Evolutionary conservation across 352 stramenopile species (phyloP), one percentile per base, ranked within the genome.

Genomic region (Phytophthora sp.): DNA sequence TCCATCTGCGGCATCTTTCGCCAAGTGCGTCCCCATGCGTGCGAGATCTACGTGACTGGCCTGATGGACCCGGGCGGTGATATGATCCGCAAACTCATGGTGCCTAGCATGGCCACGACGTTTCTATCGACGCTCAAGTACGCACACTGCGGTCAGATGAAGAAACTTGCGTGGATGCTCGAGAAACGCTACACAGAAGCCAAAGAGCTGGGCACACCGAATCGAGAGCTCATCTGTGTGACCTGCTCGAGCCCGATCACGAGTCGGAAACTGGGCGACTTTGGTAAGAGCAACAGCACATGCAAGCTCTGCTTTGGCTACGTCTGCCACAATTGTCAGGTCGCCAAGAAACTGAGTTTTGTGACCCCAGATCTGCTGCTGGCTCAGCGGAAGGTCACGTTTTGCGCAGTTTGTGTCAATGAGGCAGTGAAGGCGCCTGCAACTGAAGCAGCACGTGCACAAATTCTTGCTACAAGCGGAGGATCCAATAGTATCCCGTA

Each of bases 1-100:
- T 80, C 77, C n/a, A 68, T 77, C 35, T 86, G 72, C 42, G 57
- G 63, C 7, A 53, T 86, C 33, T 79, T 80, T 20, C 62, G 66
- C 0, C 71, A 85, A 63, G 63, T 65, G 1, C 55, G 68, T 1
- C 21, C 57, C 1, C 67, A 77, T 9, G 55, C 57, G 1, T 70
- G 76, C 35, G 74, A 85, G 36, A 69, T 80, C 16, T 82, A 72
- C 42, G 66, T 74, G 16, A 74, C 66, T 15, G 72, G 63, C 5
- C 36, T 77, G n/a, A 69, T 78, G 42, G 74, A 80, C 23, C 61
- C 54, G 6, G 57, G 63, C 49, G 74, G 74, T 58, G 67, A 82
- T 35, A 67, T 82, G 55, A 71, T 74, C 49, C 62, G 71, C 33
- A 74, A 62, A 29, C 45, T 82, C 2, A 46, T 77, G 24, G 63